Conservation (phyloP, 2,329 filamentous ascomycete genomes). For the Furcasterigmium furcatum region DNA sequence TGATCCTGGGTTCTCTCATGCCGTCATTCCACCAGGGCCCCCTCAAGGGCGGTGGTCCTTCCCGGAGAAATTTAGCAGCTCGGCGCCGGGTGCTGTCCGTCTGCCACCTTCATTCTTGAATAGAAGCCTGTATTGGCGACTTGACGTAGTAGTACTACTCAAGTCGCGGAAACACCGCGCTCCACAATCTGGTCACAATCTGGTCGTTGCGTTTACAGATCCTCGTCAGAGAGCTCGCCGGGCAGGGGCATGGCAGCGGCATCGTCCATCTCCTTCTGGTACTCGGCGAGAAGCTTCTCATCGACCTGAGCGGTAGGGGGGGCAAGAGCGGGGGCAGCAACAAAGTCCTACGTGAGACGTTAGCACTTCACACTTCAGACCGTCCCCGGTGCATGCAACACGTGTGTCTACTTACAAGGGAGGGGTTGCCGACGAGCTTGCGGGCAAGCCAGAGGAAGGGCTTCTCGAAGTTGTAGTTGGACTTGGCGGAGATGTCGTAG, state of each 20-base stretch:
- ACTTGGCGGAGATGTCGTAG: constrained; percentile 99
- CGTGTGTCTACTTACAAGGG: constrained; percentile 59
- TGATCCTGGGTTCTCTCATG: neutral
- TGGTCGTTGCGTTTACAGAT: constrained; percentile 40
- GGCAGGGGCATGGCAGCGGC: constrained; percentile 84
- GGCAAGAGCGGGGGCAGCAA: constrained; percentile 90
- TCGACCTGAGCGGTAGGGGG: constrained; percentile 91
- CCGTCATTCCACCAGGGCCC: constrained; percentile 1
- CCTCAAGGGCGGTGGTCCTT: neutral
- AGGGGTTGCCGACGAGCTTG: constrained; percentile 94
- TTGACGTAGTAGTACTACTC: neutral
- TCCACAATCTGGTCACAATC: too few species aligned
- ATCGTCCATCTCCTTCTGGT: constrained; percentile 83
- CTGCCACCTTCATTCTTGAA: neutral
- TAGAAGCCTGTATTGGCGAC: neutral
- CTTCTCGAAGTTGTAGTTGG: constrained; percentile 99
- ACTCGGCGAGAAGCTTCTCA: constrained; percentile 69
- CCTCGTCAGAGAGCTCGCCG: constrained; percentile 83
- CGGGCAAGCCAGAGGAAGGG: constrained; percentile 98
- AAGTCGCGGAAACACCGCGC: neutral
- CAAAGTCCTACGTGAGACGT: constrained; percentile 70
- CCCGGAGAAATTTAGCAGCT: neutral
- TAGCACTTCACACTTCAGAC: neutral
- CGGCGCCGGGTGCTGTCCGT: neutral
- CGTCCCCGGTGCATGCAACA: neutral